Conservation (phyloP, 495 filamentous ascomycete genomes). For the Penicillium mononematosum region DNA sequence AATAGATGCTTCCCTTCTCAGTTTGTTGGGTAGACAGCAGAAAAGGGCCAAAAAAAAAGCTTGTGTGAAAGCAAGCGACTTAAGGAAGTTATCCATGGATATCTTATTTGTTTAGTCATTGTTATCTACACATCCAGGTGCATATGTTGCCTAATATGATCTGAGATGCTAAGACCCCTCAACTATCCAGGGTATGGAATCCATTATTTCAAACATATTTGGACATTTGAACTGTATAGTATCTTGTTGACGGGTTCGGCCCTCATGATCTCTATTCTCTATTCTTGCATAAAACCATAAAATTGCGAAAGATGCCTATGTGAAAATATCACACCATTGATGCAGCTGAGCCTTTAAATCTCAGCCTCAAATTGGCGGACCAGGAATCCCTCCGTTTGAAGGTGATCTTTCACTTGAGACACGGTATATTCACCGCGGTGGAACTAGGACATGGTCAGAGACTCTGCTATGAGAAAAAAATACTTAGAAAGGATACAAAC, state of each 20-base stretch:
- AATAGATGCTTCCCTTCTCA: too few relatives aligned
- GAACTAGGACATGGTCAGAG: slow-evolving; percentile 55
- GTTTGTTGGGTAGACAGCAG: too few relatives aligned
- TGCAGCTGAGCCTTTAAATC: slow-evolving; percentile 17
- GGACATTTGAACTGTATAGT: not conserved
- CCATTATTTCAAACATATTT: not conserved
- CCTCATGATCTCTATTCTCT: slow-evolving; percentile 3
- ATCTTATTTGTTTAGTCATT: too few relatives aligned
- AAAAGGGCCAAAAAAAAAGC: too few relatives aligned
- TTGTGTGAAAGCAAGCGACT: too few relatives aligned
- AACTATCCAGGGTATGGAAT: too few relatives aligned
- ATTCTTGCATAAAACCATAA: slow-evolving; percentile 1
- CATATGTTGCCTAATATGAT: too few relatives aligned
- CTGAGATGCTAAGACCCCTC: too few relatives aligned
- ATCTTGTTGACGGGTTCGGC: not conserved
- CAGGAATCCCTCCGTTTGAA: slow-evolving; percentile 67
- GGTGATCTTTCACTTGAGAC: slow-evolving; percentile 83
- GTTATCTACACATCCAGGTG: too few relatives aligned
- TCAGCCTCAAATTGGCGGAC: slow-evolving; percentile 70
- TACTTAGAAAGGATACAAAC: slow-evolving; percentile 19
- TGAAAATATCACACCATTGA: not conserved
- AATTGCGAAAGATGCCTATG: not conserved
- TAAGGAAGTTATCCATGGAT: too few relatives aligned
- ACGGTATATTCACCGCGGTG: slow-evolving; percentile 95
- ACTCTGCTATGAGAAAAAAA: not conserved